Evolutionary conservation across 192 early-diverging fungal species (phyloP), one percentile per base, ranked within the genome.

Genomic region (Gonapodya prolifera): DNA sequence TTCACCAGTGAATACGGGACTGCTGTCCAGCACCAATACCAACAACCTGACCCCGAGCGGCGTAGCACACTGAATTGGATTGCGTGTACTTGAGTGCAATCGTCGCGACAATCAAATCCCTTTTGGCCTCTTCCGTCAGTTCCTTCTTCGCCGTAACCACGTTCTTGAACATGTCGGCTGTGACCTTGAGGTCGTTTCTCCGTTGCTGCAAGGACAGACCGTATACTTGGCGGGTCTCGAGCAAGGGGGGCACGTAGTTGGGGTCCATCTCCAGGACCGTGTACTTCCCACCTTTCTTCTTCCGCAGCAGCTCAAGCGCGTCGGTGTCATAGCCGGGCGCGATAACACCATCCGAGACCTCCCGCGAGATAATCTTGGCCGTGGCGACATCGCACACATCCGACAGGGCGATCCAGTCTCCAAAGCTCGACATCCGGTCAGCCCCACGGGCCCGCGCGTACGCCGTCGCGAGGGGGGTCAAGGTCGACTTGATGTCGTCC

Each of bases 71-170:
- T 71, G 96, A 98, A 91, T 99, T 99, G 78, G 92, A 94, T 87
- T 99, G 97, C 75, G 97, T 98, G 90, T 97, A 99, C 84, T 99
- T 99, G 79, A 99, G 89, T 33, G 97, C 94, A 83, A 99, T 95
- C 0, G 95, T 98, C 1, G 97, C 97, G 36, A 99, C 97, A 34
- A 96, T 90, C 84, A 98, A 85, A 80, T 98, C 95, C 69, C 91
- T 87, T 77, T 91, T 78, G 29, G 91, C 92, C 8, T 82, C 80
- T 79, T 89, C 86, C 17, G 93, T 83, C 18, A 95, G 76, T 80
- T 90, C 81, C 81, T 84, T 87, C 83, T 93, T 93, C 85, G 91
- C 88, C 74, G 92, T 89, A 30, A 97, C 96, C 29, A 99, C 80
- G 82, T 97, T 96, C 33, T 81, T 85, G 82, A 99, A 98, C 76